A percentile compares a stretch with the other conserved stretches of the same genome.
Evolutionary conservation across 495 filamentous ascomycete genomes (phyloP).

Genomic region (Penicillium paxilli): DNA sequence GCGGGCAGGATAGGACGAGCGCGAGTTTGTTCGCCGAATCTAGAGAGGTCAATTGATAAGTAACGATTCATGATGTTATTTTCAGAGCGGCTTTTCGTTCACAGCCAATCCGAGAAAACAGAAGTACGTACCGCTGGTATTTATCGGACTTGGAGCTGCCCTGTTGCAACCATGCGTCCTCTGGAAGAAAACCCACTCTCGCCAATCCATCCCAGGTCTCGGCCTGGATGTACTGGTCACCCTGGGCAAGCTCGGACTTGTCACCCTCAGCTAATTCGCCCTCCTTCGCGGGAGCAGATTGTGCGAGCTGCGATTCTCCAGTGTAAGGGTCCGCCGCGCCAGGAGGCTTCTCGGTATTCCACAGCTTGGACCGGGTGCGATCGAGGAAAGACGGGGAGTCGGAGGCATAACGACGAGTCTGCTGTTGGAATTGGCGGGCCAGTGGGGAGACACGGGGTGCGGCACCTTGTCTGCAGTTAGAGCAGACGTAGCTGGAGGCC

Average conservation of each 20-base stretch:
- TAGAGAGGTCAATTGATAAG: constrained; percentile 15
- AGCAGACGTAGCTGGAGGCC: constrained; percentile 46
- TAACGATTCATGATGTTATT: not conserved
- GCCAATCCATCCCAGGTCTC: constrained; percentile 20
- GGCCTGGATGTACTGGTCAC: constrained; percentile 17
- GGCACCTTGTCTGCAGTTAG: constrained; percentile 40
- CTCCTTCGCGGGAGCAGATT: not conserved
- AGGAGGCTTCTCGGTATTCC: constrained; percentile 56
- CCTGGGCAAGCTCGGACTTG: constrained; percentile 14
- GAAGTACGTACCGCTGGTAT: constrained; percentile 21
- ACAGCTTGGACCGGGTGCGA: constrained; percentile 52
- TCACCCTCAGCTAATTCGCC: not conserved
- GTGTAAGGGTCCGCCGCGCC: constrained; percentile 55
- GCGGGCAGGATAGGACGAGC: constrained; percentile 18
- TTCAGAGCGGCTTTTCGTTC: no score
- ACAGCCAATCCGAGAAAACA: no score
- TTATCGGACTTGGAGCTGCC: constrained; percentile 11
- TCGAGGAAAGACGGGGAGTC: constrained; percentile 46
- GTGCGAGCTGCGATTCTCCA: constrained; percentile 28
- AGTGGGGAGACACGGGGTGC: constrained; percentile 39
- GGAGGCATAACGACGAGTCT: constrained; percentile 35
- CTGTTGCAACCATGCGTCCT: constrained; percentile 13
- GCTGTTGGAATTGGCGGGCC: constrained; percentile 32
- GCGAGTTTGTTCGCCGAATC: constrained; percentile 13
- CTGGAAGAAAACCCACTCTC: constrained; percentile 12